phyloP scores from a whole-genome alignment of 495 filamentous ascomycete species.

The Apiosordaria backusii region DNA sequence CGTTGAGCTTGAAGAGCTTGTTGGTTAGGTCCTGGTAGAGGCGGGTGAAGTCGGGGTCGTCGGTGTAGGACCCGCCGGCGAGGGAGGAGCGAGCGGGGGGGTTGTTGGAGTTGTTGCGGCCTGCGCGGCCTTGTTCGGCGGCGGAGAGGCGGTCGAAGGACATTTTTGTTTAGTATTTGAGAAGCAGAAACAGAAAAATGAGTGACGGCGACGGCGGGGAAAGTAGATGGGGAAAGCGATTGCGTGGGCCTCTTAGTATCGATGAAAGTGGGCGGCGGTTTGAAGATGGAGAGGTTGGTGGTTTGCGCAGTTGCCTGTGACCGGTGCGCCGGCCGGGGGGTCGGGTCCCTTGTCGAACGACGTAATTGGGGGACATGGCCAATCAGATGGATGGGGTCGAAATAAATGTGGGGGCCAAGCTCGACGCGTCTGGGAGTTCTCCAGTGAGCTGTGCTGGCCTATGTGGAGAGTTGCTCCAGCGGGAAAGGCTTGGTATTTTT shows the following conservation, averaged over 20 bases:
- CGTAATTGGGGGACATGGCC: not conserved
- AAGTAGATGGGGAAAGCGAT: not conserved
- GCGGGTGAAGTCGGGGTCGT: slow-evolving; percentile 88
- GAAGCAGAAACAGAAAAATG: not conserved
- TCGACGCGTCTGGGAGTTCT: not conserved
- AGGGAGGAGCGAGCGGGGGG: not conserved
- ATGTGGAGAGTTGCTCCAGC: not conserved
- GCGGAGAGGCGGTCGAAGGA: slow-evolving; percentile 84
- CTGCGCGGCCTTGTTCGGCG: slow-evolving; percentile 62
- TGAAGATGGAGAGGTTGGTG: not conserved
- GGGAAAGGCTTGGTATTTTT: slow-evolving; percentile 3
- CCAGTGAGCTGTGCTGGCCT: not conserved
- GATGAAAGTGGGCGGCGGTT: not conserved
- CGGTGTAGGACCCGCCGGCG: slow-evolving; percentile 62
- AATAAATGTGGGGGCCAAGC: not conserved
- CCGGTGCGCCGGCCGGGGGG: not conserved
- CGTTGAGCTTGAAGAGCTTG: slow-evolving; percentile 80
- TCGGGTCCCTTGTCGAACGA: not conserved
- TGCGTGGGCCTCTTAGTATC: not conserved
- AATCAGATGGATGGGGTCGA: not conserved
- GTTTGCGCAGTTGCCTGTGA: not conserved
- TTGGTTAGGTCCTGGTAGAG: slow-evolving; percentile 78
- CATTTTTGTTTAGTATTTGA: slow-evolving; percentile 48
- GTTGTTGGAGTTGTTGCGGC: slow-evolving; percentile 21
- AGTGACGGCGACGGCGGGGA: not conserved